Conservation (phyloP, 768 basidiomycete genomes). For the Auricularia auricula-judae region DNA sequence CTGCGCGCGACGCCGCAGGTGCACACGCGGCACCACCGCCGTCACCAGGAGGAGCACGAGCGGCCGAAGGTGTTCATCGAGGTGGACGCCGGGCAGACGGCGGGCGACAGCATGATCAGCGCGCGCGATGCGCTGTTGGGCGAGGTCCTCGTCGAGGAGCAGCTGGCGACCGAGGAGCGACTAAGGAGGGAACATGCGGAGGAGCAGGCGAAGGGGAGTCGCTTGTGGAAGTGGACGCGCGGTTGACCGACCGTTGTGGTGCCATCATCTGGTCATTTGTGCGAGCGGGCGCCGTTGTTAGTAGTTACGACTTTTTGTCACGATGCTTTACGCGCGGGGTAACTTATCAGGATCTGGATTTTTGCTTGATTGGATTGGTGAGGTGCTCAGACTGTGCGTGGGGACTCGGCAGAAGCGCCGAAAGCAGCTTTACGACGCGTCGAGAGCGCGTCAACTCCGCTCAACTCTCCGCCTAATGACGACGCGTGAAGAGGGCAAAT, state of each 20-base stretch:
- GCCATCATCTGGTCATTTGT: too few species aligned
- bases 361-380: too few species aligned
- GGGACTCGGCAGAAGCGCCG: too few species aligned
- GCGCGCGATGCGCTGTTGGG: conserved; percentile 47
- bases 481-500: conserved; percentile 38
- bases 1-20: conserved; percentile 6
- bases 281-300: too few species aligned
- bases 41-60: neutral
- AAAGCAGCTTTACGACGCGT: too few species aligned
- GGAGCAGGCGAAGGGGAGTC: conserved; percentile 17
- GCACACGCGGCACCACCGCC: conserved; percentile 13
- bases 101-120: conserved; percentile 7
- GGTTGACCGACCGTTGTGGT: neutral
- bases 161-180: conserved; percentile 40
- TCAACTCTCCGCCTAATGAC: neutral
- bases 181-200: conserved; percentile 40
- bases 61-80: neutral
- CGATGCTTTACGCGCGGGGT: too few species aligned
- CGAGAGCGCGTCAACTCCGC: neutral
- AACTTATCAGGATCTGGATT: too few species aligned
- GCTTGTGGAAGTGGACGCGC: conserved; percentile 5
- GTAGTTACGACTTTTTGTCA: too few species aligned
- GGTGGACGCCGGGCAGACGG: neutral
- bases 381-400: too few species aligned
- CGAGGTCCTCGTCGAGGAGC: conserved; percentile 63